Base-by-base conservation (phyloP, 306 rosid genomes). In the Echinosophora koreensis region DNA sequence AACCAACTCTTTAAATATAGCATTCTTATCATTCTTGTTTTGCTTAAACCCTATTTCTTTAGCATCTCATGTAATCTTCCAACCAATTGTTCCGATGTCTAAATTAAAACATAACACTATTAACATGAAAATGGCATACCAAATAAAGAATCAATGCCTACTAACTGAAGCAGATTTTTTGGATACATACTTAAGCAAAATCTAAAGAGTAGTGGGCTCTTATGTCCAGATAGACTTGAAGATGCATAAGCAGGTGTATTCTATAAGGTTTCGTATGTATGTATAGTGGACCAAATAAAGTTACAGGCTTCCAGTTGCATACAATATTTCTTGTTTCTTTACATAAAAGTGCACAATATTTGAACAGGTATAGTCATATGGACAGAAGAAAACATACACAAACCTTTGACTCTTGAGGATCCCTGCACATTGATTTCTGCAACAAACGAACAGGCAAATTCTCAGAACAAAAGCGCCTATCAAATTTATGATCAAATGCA, bases 401-500 rank as follows among this genome's bases (percentile, higher is more conserved):
- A 77, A 96, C 99, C 96, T 96, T 90, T 5, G 96, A 92, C 4
- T 92, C 93, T 18, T 87, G 81, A 61, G 91, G 87, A 75, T 96
- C 97, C 81, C 84, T 88, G 87, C 79, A 74, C 63, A 96, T 88
- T 65, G 96, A 87, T 89, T 88, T 96, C 99, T 96, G 96, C 89
- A 80, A 76, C 63, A 81, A 77, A 76, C 10, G 2, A 76, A 71
- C 61, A 79, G 4, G 74, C 37, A 22, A 59, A 15, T 17, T 66
- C 42, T 80, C 65, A 81, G 66, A 71, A 80, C 28, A 42, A 63
- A 75, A 14, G 37, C 18, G 27, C 57, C 50, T 5, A 32, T 6
- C 49, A 34, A 66, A 73, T 15, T 34, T n/a, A 38, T 18, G 71
- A 51, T 54, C 61, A 22, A 60, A 30, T 67, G 59, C 49, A 57